Evolutionary conservation across 73 alveolate species (phyloP).

Genomic region (Strombidium stylifer): DNA sequence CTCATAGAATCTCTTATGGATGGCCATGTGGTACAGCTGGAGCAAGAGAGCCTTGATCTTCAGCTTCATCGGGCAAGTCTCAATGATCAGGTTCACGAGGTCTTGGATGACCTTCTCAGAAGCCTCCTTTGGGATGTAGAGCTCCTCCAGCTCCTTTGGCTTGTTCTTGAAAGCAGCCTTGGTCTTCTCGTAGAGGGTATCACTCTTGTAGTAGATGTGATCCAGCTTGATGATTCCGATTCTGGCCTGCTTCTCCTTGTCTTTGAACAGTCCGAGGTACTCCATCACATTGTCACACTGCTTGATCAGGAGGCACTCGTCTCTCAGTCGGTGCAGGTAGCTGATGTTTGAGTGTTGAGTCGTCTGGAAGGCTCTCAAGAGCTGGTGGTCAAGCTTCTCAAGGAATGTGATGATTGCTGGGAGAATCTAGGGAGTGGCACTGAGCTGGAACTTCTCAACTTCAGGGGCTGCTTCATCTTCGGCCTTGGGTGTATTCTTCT

Average conservation of each 20-base stretch:
- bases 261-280: slow-evolving; percentile 6
- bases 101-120: background rate
- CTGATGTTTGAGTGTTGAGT: slow-evolving; percentile 24
- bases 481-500: slow-evolving; percentile 1
- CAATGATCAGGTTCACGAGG: slow-evolving; percentile 4
- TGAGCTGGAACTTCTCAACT: slow-evolving; percentile 27
- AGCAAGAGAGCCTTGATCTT: slow-evolving; percentile 40
- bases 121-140: background rate
- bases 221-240: slow-evolving; percentile 43
- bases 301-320: slow-evolving; percentile 39
- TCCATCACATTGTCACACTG: slow-evolving; percentile 11
- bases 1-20: slow-evolving; percentile 65
- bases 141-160: background rate
- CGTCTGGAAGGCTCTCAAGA: slow-evolving; percentile 45
- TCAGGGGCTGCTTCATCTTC: slow-evolving; percentile 8
- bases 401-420: slow-evolving; percentile 24
- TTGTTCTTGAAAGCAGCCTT: background rate
- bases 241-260: slow-evolving; percentile 39
- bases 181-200: slow-evolving; percentile 16
- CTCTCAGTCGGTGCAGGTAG: slow-evolving; percentile 47
- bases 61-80: slow-evolving; percentile 14
- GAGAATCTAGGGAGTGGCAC: no score
- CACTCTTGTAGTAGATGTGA: slow-evolving; percentile 45
- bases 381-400: slow-evolving; percentile 44
- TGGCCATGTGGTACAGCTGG: slow-evolving; percentile 57